A percentile compares a stretch with the other conserved stretches of the same genome.
These are phyloP conservation scores for Chara braunii DNA, from an alignment of 139 green algal genomes.

Conservation along the genomic window DNA sequence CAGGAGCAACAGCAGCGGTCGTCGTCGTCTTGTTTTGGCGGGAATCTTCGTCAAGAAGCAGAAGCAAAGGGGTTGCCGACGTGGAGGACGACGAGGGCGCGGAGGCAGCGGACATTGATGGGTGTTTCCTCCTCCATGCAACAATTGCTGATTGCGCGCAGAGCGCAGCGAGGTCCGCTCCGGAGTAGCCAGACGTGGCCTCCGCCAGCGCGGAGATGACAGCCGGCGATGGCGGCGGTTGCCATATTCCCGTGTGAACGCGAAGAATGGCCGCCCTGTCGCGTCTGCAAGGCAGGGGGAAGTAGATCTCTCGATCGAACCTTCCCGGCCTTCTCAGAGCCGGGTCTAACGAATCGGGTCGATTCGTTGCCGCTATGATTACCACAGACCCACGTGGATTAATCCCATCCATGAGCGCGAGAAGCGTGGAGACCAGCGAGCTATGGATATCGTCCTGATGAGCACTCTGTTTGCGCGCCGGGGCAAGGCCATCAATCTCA, in stretches of 20 bases:
- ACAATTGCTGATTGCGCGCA: conserved; percentile 11
- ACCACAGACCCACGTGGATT: conserved; percentile 52
- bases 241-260: conserved; percentile 35
- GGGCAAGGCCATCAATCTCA: conserved; percentile 76
- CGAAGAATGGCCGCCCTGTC: conserved; percentile 35
- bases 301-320: conserved; percentile 45
- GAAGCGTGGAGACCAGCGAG: conserved; percentile 76
- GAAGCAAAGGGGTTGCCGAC: not conserved
- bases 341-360: conserved; percentile 82
- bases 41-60: not conserved
- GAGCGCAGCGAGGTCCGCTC: conserved; percentile 29
- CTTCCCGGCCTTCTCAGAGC: conserved; percentile 75
- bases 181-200: conserved; percentile 20
- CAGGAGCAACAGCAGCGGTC: not conserved
- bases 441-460: conserved; percentile 65
- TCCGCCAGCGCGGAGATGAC: conserved; percentile 7
- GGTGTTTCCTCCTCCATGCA: not conserved
- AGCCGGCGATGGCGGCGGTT: not conserved
- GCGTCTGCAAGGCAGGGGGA: conserved; percentile 18
- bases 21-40: not conserved
- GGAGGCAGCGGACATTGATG: no score
- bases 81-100: no score
- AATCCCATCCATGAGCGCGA: conserved; percentile 78
- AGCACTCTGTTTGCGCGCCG: conserved; percentile 9
- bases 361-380: conserved; percentile 83